A percentile compares a stretch with the other conserved stretches of the same genome.
Evolutionary conservation across 192 early-diverging fungal species (phyloP).

Genomic region (Rhizophagus prolifer): DNA sequence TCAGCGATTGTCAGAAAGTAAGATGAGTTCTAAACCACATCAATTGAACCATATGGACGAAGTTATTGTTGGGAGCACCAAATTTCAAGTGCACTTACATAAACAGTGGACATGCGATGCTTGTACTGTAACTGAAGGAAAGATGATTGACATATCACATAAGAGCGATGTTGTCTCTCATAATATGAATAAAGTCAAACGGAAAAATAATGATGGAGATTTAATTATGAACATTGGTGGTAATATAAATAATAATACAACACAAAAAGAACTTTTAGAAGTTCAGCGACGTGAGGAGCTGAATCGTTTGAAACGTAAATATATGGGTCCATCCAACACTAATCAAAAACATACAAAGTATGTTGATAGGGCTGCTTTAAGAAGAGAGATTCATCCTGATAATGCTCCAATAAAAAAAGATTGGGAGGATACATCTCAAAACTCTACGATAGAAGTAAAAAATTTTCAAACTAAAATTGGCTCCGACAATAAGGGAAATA

Average conservation of each 20-base stretch:
- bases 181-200: not conserved
- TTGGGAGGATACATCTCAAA: slow-evolving; percentile 2
- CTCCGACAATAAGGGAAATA: slow-evolving; percentile 58
- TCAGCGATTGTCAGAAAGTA: slow-evolving; percentile 58
- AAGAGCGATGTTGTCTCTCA: not conserved
- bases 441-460: not conserved
- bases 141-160: slow-evolving; percentile 44
- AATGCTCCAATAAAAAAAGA: slow-evolving; percentile 25
- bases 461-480: slow-evolving; percentile 6
- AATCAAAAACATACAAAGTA: slow-evolving; percentile 46
- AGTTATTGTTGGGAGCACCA: slow-evolving; percentile 56
- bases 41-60: slow-evolving; percentile 54
- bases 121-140: slow-evolving; percentile 52
- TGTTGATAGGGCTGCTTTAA: slow-evolving; percentile 64
- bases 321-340: not conserved
- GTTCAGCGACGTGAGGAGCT: slow-evolving; percentile 35
- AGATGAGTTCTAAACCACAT: slow-evolving; percentile 55
- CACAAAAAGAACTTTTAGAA: slow-evolving; percentile 35
- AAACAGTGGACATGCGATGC: slow-evolving; percentile 57
- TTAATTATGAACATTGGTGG: not conserved
- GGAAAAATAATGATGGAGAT: not conserved
- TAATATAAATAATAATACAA: slow-evolving; percentile 18
- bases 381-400: slow-evolving; percentile 59
- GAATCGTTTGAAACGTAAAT: slow-evolving; percentile 33
- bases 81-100: slow-evolving; percentile 62